These are phyloP conservation scores for Lathyrus tuberosus DNA, from an alignment of 306 rosid species.

Conservation along the genomic window DNA sequence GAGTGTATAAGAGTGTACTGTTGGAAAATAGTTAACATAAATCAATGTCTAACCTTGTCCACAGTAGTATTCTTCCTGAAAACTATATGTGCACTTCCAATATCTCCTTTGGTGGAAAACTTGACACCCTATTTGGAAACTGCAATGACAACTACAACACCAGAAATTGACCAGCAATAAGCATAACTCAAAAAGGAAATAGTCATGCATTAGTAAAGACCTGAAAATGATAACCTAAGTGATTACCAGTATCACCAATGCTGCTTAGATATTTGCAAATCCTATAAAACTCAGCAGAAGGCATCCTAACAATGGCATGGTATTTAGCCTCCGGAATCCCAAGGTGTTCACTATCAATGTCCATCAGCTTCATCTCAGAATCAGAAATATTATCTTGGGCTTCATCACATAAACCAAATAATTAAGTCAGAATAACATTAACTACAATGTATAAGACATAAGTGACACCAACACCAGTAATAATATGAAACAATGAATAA, in stretches of 20 bases:
- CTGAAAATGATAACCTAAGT: neutral
- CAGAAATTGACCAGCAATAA: neutral
- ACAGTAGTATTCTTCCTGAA: conserved; percentile 90
- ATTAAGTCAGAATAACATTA: too few relatives aligned
- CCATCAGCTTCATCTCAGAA: too few relatives aligned
- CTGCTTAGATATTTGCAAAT: conserved; percentile 90
- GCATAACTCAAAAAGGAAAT: neutral
- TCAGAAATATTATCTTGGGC: too few relatives aligned
- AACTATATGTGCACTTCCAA: conserved; percentile 89
- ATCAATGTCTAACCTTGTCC: conserved; percentile 70
- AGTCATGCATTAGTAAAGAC: neutral
- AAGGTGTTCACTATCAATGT: conserved; percentile 94
- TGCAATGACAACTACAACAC: conserved; percentile 81
- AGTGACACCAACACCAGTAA: too few relatives aligned
- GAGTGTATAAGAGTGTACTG: neutral
- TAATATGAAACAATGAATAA: too few relatives aligned
- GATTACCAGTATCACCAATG: conserved; percentile 95
- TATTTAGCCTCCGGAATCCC: conserved; percentile 95
- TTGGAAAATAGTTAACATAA: neutral
- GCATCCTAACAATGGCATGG: conserved; percentile 94
- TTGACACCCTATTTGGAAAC: conserved; percentile 93
- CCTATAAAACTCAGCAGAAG: conserved; percentile 82
- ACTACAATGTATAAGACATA: too few relatives aligned
- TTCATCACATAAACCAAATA: too few relatives aligned
- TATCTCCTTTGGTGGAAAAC: conserved; percentile 93